Evolutionary conservation across 768 basidiomycete species (phyloP), one percentile per base, ranked within the genome.

Genomic region (Dacryopinax primogenitus): DNA sequence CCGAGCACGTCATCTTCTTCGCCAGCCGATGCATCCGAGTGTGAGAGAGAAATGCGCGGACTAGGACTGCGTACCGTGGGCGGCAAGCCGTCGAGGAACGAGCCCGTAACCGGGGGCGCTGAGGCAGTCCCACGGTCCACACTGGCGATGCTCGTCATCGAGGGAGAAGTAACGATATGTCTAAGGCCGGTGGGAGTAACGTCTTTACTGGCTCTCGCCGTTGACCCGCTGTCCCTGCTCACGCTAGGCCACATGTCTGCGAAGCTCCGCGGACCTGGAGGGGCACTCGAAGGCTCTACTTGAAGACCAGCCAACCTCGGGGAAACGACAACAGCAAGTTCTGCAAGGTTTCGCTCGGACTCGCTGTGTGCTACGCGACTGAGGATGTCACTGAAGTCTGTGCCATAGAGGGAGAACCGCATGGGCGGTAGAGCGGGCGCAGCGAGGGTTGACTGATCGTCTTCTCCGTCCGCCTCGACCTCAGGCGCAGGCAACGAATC

Each of bases 351-450:
- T 21, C 32, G 26, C 63, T 39, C 32, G 12, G 45, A 33, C 39
- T 37, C 39, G 13, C 66, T 33, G 16, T 70, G 71, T n/a, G 62
- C 36, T 23, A 74, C 70, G 37, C 67, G 62, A 23, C 72, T 69
- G 21, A 75, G 66, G 62, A 74, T 69, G 32, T 70, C 68, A 26
- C 85, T 83, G 71, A 97, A 93, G 73, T 95, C 92, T 0, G 84
- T 78, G 51, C 85, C 82, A 66, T 84, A 87, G 77, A 95, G 81
- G 16, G 92, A 94, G 73, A 95, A 87, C n/a, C 90, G 84, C 71
- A 95, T 92, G 0, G 90, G 90, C 1, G 92, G 92, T 32, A 93
- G 78, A 1, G 90, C 88, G 37, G 92, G 92, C 0, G 90, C 88
- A 62, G 91, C 89, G 73, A 87, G 88, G 21, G 79, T 76, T 11